Conservation (phyloP, 331 rosid genomes). For the Prunus yedoensis region DNA sequence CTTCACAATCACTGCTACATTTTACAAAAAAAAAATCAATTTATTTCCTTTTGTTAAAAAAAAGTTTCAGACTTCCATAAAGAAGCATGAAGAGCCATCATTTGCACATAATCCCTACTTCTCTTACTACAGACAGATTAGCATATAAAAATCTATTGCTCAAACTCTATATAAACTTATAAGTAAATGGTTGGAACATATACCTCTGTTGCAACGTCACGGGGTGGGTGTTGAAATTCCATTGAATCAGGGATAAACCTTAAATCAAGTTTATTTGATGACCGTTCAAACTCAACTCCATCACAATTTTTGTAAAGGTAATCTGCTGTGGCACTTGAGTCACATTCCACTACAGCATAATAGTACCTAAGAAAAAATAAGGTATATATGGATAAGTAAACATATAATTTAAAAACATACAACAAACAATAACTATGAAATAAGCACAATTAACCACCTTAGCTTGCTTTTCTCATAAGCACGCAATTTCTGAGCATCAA, state of each 20-base stretch:
- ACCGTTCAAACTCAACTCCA: conserved; percentile 65
- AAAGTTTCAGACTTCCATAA: neutral
- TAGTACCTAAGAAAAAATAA: conserved; percentile 56
- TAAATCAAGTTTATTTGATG: conserved; percentile 80
- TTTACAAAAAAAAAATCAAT: neutral
- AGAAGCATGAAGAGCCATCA: neutral
- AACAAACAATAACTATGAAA: neutral
- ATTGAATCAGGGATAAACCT: conserved; percentile 88
- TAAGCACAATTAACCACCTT: conserved; percentile 39
- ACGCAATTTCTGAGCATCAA: conserved; percentile 64
- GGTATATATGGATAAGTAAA: neutral
- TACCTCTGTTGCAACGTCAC: conserved; percentile 81
- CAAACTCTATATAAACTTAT: neutral
- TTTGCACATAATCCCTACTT: neutral
- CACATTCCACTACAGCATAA: conserved; percentile 83
- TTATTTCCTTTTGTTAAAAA: neutral
- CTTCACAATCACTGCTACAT: neutral
- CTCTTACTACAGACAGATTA: neutral
- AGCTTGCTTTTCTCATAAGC: conserved; percentile 76
- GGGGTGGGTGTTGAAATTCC: conserved; percentile 72
- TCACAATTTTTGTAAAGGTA: conserved; percentile 76
- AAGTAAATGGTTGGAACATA: neutral
- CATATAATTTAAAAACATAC: neutral
- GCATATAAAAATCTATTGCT: neutral
- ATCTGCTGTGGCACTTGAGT: conserved; percentile 70